phyloP scores from a whole-genome alignment of 495 filamentous ascomycete species.

The Neurospora discreta region DNA sequence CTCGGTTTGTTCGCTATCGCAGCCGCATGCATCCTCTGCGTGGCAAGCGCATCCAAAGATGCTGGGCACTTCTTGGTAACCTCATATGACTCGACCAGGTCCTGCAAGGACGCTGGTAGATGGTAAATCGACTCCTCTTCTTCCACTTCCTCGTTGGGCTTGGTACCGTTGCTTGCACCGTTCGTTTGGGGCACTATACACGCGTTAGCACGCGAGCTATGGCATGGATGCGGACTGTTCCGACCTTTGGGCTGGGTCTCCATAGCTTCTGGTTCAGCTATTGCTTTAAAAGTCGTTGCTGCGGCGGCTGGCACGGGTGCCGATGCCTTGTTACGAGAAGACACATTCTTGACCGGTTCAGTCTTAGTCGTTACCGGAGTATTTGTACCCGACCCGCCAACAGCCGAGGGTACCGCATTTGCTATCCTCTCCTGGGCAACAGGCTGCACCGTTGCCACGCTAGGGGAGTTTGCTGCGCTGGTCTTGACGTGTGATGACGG shows the following conservation, averaged over 20 bases:
- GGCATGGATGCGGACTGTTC: not conserved
- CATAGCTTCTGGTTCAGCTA: constrained; percentile 2
- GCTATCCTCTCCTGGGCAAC: constrained; percentile 26
- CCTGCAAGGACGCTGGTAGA: constrained; percentile 80
- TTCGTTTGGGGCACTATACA: constrained; percentile 37
- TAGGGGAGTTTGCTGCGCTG: constrained; percentile 37
- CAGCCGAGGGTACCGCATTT: constrained; percentile 9
- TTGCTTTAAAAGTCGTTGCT: constrained; percentile 30
- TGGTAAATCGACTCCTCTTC: constrained; percentile 86
- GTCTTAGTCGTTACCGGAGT: constrained; percentile 9
- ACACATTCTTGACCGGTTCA: constrained; percentile 8
- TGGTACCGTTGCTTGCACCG: constrained; percentile 40
- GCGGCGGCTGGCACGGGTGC: constrained; percentile 11
- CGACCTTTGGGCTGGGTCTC: constrained; percentile 9
- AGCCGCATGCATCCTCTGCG: constrained; percentile 57
- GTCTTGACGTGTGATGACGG: constrained; percentile 29
- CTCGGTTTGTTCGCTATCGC: constrained; percentile 65
- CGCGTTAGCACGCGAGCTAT: constrained; percentile 13
- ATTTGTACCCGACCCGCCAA: constrained; percentile 12
- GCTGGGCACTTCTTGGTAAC: constrained; percentile 57
- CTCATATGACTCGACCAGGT: constrained; percentile 84
- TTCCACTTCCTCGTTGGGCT: constrained; percentile 35
- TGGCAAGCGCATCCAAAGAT: constrained; percentile 47
- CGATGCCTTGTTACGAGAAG: constrained; percentile 30
- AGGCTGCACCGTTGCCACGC: constrained; percentile 27